Base-by-base conservation (phyloP, 129 eudicot species). In the Lactuca sativa region DNA sequence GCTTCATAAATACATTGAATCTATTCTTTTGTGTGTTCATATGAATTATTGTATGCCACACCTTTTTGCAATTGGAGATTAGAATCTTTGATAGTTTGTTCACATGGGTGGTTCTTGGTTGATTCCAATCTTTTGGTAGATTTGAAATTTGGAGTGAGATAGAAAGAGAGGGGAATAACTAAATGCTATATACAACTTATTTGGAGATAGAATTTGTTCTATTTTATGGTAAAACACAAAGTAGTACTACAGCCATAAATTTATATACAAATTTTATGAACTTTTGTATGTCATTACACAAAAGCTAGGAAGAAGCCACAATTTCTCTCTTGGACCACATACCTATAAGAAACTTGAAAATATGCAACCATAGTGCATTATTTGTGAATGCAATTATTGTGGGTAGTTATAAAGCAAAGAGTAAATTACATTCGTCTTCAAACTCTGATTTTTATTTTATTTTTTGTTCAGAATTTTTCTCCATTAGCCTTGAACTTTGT, bases 1-100 rank as follows among this genome's bases (percentile, higher is more conserved):
- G 71, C 71, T 48, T 56, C 40, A 56, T 70, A 70, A 21, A 31
- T 56, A 56, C 64, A 36, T 18, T 4, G 55, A 37, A 69, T 56
- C n/a, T 3, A 30, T 70, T 56, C 74, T 58, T 70, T 25, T 40
- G 34, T 11, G 21, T 70, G 65, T 4, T 41, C 38, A 5, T 36
- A 25, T 36, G 9, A 30, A 56, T 56, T 44, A 25, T 41, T 56
- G 18, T 6, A 38, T 56, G 9, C n/a, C 40, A 69, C 7, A 52
- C 18, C 47, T 15, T 36, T 41, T 70, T 57, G 66, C 56, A 40
- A 31, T 31, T 58, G 25, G 65, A 41, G 57, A 30, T 58, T 25
- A 36, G 66, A 70, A 70, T 70, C 33, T 58, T 58, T 18, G 43
- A 58, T 17, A 57, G 66, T 43, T 57, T 49, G 32, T 32, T 49